phyloP scores from a whole-genome alignment of 164 flowering plant species.

The Stephania cephalantha region DNA sequence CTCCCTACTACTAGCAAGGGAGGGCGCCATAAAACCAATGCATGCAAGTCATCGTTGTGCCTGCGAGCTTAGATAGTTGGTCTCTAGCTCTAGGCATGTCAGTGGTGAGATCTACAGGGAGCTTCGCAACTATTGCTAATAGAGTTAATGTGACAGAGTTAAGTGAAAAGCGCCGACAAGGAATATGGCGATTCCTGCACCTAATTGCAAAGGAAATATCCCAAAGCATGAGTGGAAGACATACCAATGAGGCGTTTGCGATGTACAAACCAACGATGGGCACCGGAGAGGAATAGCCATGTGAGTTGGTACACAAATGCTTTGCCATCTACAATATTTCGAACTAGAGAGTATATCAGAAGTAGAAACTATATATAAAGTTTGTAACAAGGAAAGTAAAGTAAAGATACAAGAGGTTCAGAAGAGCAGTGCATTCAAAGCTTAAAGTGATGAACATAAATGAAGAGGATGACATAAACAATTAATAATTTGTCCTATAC shows the following conservation, averaged over 20 bases:
- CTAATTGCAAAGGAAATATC: background rate
- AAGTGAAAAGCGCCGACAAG: background rate
- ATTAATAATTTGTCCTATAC: too few species aligned
- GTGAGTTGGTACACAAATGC: background rate
- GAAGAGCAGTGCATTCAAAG: too few species aligned
- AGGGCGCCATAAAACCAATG: background rate
- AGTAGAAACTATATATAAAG: too few species aligned
- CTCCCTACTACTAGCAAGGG: too few species aligned
- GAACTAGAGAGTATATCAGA: too few species aligned
- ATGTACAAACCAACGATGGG: background rate
- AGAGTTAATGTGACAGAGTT: background rate
- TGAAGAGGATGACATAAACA: too few species aligned
- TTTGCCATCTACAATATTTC: too few species aligned
- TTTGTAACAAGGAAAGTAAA: too few species aligned
- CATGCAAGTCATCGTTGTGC: background rate
- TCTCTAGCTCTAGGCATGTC: background rate
- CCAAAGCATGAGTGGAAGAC: background rate
- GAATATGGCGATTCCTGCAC: background rate
- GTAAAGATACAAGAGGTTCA: too few species aligned
- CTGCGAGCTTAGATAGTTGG: background rate
- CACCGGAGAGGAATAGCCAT: background rate
- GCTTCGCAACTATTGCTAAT: background rate
- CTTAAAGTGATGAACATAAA: too few species aligned
- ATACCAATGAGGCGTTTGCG: background rate
- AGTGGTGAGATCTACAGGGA: background rate